Base-by-base conservation (phyloP, 371 early-diverging fungal species). In the Circinella minor region DNA sequence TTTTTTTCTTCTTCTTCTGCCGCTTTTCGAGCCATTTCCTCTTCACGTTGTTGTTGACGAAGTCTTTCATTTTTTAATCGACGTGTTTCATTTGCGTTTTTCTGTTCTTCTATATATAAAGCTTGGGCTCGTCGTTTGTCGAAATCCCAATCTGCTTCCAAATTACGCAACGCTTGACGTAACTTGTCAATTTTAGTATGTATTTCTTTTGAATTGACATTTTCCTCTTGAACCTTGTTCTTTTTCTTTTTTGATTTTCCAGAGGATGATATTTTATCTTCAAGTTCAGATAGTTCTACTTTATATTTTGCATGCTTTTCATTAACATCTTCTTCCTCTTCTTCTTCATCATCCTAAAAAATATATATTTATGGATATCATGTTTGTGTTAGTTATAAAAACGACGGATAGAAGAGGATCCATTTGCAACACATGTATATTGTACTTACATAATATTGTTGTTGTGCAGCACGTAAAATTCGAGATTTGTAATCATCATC, bases 121-220 rank as follows among this genome's bases (percentile, higher is more conserved):
- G 73, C 69, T 10, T 85, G 74, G 13, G 86, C 81, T 65, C 76
- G 65, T 48, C 66, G 73, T 48, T 79, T 79, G 69, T 84, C 79
- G 63, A 79, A 88, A 17, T 82, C 82, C 78, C 84, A 83, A 63
- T 85, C 84, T 18, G 74, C 72, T 61, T 88, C 88, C 18, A 86
- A 65, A 34, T 80, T 80, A 14, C 71, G 73, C 54, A 88, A 43
- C 3, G 67, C 72, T 37, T 81, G 76, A 18, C 90, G 85, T n/a
- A 89, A 27, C 10, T 79, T 73, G 4, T 78, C 78, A 15, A 88
- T 77, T 7, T 77, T 77, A 17, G 81, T 77, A 20, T 78, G 78
- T 15, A 86, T 60, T n/a, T 64, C 38, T 36, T 57, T 59, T 1
- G 69, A 15, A 49, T 79, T 74, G 36, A 55, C 66, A 1, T 34